These are phyloP conservation scores for Beauveria caledonica DNA, from an alignment of 2,329 filamentous ascomycete species.

Conservation along the genomic window DNA sequence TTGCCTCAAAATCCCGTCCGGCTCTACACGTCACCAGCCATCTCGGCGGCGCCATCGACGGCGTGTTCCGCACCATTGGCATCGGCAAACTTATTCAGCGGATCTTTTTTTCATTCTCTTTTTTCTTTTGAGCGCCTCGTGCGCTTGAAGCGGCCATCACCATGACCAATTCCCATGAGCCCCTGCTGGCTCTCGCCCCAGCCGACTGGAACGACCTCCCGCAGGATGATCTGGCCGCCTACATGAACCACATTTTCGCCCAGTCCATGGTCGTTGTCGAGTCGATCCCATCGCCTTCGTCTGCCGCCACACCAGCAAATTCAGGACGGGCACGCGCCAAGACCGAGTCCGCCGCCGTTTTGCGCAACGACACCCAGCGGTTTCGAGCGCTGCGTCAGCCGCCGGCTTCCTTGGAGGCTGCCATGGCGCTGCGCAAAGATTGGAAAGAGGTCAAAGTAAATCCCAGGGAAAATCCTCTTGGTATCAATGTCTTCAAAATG, in stretches of 20 bases:
- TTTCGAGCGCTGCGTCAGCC: slow-evolving; percentile 33
- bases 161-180: slow-evolving; percentile 52
- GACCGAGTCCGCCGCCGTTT: slow-evolving; percentile 44
- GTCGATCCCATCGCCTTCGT: slow-evolving; percentile 53
- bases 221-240: slow-evolving; percentile 41
- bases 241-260: slow-evolving; percentile 52
- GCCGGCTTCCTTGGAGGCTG: slow-evolving; percentile 37
- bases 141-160: background rate
- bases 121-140: background rate
- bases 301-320: slow-evolving; percentile 29
- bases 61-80: slow-evolving; percentile 58
- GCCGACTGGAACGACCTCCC: slow-evolving; percentile 42
- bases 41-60: slow-evolving; percentile 60
- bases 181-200: slow-evolving; percentile 48
- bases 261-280: slow-evolving; percentile 65
- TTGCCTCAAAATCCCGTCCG: background rate
- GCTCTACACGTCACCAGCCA: slow-evolving; percentile 26
- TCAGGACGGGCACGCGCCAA: slow-evolving; percentile 39
- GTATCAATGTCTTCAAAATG: slow-evolving; percentile 73
- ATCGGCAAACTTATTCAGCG: background rate
- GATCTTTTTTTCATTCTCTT: too few species aligned
- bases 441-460: slow-evolving; percentile 81
- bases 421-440: slow-evolving; percentile 60
- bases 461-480: slow-evolving; percentile 64
- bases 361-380: slow-evolving; percentile 42